Evolutionary conservation across 768 basidiomycete species (phyloP), one percentile per base, ranked within the genome.

Genomic region (Leccinum aurantiacum): DNA sequence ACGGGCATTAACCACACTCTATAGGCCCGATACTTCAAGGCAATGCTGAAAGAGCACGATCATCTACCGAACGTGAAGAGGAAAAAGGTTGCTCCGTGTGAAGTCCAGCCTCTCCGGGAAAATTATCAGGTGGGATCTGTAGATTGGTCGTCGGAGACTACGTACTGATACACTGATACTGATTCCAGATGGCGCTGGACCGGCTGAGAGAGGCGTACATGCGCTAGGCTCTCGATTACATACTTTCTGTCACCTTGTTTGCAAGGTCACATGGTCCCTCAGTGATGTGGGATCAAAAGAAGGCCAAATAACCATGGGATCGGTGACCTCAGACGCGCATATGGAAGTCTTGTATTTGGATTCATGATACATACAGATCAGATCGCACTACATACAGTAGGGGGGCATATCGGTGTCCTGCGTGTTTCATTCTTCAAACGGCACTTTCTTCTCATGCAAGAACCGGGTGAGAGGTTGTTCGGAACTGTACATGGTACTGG

Each of bases 1-100:
- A 60, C 14, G 46, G 61, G 51, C 7, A 24, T 57, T 33, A 66
- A 27, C 27, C n/a, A n/a, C 4, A 31, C 29, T 59, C 35, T 55
- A 13, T 61, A 94, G 93, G 93, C 92, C 6, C 83, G 90, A 11
- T 86, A 91, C 67, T 97, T 97, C 80, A 96, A 95, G 73, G 72
- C 76, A 4, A 89, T 97, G 84, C 72, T 97, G 63, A 85, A 82
- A 62, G 79, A 81, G 2, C 87, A 89, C 1, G 84, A 83, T 53
- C 93, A 94, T 68, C 75, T 90, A 44, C 77, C 82, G 4, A 81
- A 80, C 63, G 80, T 97, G 19, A 89, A 88, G 71, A 84, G 86
- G 65, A 56, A 91, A 62, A 83, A 83, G 62, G 78, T 95, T 3
- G 71, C 77, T 41, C 86, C 87, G 51, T 80, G 80, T 55, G 88